phyloP scores from a whole-genome alignment of 2,329 filamentous ascomycete genomes.

The Fusarium citri region DNA sequence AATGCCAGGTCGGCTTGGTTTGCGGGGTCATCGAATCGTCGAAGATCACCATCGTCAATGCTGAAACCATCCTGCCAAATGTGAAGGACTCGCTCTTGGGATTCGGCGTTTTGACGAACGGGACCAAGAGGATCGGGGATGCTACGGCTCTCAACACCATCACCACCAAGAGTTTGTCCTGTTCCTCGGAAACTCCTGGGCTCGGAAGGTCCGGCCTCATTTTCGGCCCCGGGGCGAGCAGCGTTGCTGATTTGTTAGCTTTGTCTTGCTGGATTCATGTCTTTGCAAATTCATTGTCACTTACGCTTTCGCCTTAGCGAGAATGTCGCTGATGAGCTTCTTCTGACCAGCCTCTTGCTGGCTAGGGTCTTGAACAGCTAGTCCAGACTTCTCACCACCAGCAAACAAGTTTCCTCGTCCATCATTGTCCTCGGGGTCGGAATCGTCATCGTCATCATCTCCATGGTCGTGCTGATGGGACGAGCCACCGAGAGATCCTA shows the following conservation, averaged over 20 bases:
- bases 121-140: slow-evolving; percentile 69
- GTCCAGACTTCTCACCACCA: slow-evolving; percentile 84
- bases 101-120: slow-evolving; percentile 53
- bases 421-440: slow-evolving; percentile 68
- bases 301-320: slow-evolving; percentile 73
- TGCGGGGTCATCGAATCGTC: slow-evolving; percentile 81
- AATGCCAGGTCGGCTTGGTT: slow-evolving; percentile 78
- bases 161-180: slow-evolving; percentile 82
- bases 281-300: slow-evolving; percentile 21
- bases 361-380: slow-evolving; percentile 73
- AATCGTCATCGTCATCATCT: slow-evolving; percentile 70
- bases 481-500: slow-evolving; percentile 66
- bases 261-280: neutral
- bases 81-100: slow-evolving; percentile 77
- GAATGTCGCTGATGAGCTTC: slow-evolving; percentile 71
- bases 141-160: slow-evolving; percentile 75
- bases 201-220: slow-evolving; percentile 63
- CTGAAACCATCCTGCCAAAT: slow-evolving; percentile 89
- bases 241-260: slow-evolving; percentile 63
- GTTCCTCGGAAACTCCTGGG: slow-evolving; percentile 72
- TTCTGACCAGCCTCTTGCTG: slow-evolving; percentile 61
- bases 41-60: slow-evolving; percentile 82
- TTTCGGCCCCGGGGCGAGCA: slow-evolving; percentile 63
- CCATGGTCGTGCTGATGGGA: slow-evolving; percentile 64
- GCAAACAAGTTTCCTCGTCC: slow-evolving; percentile 78